Evolutionary conservation across 129 eudicot genomes (phyloP).

Genomic region (Gnaphalium uliginosum): DNA sequence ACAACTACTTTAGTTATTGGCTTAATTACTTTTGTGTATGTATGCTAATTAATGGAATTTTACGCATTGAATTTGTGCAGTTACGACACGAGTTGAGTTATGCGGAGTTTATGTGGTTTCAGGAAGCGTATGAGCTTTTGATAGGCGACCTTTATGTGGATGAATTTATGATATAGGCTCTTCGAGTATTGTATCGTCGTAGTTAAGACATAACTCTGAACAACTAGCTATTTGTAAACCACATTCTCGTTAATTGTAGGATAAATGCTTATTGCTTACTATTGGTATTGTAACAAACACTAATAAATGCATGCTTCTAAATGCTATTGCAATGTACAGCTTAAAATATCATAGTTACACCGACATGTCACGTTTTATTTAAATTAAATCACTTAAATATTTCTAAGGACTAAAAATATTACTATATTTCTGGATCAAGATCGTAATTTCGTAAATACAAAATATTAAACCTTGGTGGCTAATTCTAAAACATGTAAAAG

Average conservation of each 20-base stretch:
- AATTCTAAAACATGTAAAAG: neutral
- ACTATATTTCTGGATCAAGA: neutral
- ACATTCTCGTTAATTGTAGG: too few species aligned
- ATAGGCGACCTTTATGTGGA: slow-evolving; percentile 12
- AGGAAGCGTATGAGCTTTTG: slow-evolving; percentile 59
- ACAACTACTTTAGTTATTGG: neutral
- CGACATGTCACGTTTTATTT: too few species aligned
- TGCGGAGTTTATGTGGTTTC: slow-evolving; percentile 72
- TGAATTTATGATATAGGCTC: neutral
- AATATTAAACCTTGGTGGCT: neutral
- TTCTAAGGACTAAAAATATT: neutral
- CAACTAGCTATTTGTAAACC: too few species aligned
- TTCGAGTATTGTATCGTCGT: neutral
- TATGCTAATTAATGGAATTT: neutral
- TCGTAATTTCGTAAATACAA: too few species aligned
- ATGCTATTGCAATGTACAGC: too few species aligned
- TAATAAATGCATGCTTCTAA: neutral
- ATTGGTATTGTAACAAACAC: neutral
- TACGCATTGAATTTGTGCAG: slow-evolving; percentile 39
- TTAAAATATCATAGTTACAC: too few species aligned
- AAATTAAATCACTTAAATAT: too few species aligned
- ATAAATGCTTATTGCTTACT: neutral
- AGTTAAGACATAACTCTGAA: neutral
- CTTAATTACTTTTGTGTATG: neutral
- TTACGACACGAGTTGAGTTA: slow-evolving; percentile 56